phyloP scores from a whole-genome alignment of 2,329 filamentous ascomycete species.

The Sporothrix phasma region DNA sequence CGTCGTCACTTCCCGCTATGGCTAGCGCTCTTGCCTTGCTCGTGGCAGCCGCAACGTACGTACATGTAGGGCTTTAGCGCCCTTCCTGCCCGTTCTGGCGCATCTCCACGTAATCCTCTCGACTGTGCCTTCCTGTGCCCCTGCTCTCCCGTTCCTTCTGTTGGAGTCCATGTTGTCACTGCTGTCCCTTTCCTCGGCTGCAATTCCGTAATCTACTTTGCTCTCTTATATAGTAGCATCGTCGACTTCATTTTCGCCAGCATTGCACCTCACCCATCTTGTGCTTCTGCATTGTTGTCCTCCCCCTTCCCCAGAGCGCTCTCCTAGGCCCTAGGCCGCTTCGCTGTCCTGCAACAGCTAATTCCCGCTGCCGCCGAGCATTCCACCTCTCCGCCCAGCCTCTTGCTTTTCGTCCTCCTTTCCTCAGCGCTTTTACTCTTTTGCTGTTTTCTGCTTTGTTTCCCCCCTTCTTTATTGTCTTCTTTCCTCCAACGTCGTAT shows the following conservation, averaged over 20 bases:
- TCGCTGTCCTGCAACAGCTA: conserved; percentile 4
- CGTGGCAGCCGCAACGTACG: not conserved
- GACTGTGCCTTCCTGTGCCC: conserved; percentile 4
- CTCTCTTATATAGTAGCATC: not conserved
- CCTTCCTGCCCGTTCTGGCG: not conserved
- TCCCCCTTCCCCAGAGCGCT: not conserved
- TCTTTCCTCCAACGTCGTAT: too few species aligned
- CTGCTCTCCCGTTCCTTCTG: not conserved
- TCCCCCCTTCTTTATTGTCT: not conserved
- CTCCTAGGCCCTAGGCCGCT: not conserved
- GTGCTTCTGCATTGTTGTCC: not conserved
- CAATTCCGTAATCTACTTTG: not conserved
- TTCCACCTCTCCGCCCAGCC: conserved; percentile 11
- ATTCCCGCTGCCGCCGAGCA: conserved; percentile 16
- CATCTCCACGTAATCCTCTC: conserved; percentile 7
- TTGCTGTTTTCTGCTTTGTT: not conserved
- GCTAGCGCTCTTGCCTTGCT: not conserved
- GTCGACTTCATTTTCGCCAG: not conserved
- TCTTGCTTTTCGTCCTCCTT: conserved; percentile 7
- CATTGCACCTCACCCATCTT: not conserved
- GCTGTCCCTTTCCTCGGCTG: too few species aligned
- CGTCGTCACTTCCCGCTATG: not conserved
- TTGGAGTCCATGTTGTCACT: too few species aligned
- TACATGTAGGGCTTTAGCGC: too few species aligned
- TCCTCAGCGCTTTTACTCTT: too few species aligned